phyloP scores from a whole-genome alignment of 2,329 filamentous ascomycete genomes.

The Colletotrichum horii region DNA sequence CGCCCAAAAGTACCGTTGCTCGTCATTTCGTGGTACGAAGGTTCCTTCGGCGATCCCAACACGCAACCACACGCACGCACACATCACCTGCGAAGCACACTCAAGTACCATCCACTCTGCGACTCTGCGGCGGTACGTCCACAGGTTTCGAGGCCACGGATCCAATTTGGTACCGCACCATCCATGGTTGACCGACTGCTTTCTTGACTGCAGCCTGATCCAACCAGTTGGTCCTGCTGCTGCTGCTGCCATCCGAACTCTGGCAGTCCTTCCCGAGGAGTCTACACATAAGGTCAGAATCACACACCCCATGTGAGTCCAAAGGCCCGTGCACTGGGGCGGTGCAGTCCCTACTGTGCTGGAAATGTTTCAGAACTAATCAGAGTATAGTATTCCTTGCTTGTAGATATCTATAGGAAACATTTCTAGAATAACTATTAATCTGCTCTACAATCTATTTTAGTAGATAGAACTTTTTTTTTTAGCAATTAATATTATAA shows the following conservation, averaged over 20 bases:
- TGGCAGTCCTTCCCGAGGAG: background rate
- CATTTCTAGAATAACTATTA: too few relatives aligned
- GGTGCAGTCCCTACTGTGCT: too few relatives aligned
- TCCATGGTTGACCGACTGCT: background rate
- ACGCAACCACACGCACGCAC: background rate
- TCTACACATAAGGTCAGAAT: too few relatives aligned
- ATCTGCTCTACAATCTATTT: too few relatives aligned
- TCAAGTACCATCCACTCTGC: background rate
- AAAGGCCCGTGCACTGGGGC: too few relatives aligned
- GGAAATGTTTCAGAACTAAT: too few relatives aligned
- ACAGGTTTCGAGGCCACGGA: background rate
- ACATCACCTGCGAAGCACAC: background rate
- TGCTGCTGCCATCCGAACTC: slow-evolving; percentile 7
- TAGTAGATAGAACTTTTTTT: too few relatives aligned
- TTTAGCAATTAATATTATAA: too few relatives aligned
- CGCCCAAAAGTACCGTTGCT: background rate
- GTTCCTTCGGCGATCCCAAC: background rate
- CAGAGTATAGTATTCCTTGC: too few relatives aligned
- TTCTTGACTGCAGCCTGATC: slow-evolving; percentile 12
- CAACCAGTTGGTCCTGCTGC: background rate
- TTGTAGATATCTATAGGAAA: too few relatives aligned
- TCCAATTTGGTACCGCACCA: background rate
- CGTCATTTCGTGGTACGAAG: background rate
- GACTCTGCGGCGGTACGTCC: background rate
- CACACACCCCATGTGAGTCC: too few relatives aligned